Evolutionary conservation across 78 protist species (phyloP).

Genomic region (Emiliania huxleyi): DNA sequence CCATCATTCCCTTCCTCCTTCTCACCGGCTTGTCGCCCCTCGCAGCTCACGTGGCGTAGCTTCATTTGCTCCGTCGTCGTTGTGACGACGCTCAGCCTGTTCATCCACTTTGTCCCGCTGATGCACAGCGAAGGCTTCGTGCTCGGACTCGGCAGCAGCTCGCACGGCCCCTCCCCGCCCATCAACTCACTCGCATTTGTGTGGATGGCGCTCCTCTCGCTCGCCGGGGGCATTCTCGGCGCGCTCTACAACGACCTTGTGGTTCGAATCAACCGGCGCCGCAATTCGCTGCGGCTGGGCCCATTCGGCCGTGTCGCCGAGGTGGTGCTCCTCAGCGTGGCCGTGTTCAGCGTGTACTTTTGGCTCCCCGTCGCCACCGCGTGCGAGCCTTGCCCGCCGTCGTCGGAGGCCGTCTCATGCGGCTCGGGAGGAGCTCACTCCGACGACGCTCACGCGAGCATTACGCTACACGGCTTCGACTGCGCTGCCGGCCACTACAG

Average conservation of each 20-base stretch:
- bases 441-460: not conserved
- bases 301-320: not conserved
- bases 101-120: not conserved
- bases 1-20: not conserved
- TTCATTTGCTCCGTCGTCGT: constrained; percentile 70
- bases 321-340: not conserved
- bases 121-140: not conserved
- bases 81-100: constrained; percentile 58
- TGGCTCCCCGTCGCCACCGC: not conserved
- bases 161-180: not conserved
- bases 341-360: not conserved
- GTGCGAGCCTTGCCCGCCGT: not conserved
- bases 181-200: not conserved
- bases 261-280: not conserved
- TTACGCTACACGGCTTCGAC: not conserved
- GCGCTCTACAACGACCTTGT: constrained; percentile 59
- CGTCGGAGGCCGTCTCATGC: not conserved
- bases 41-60: constrained; percentile 81
- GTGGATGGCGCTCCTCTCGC: constrained; percentile 59
- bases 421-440: not conserved
- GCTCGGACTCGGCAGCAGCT: not conserved
- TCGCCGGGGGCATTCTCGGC: constrained; percentile 77
- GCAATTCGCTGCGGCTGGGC: not conserved
- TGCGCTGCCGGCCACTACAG: not conserved
- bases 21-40: too few relatives aligned